Base-by-base conservation (phyloP, 768 basidiomycete genomes). In the Termitomyces sp. region DNA sequence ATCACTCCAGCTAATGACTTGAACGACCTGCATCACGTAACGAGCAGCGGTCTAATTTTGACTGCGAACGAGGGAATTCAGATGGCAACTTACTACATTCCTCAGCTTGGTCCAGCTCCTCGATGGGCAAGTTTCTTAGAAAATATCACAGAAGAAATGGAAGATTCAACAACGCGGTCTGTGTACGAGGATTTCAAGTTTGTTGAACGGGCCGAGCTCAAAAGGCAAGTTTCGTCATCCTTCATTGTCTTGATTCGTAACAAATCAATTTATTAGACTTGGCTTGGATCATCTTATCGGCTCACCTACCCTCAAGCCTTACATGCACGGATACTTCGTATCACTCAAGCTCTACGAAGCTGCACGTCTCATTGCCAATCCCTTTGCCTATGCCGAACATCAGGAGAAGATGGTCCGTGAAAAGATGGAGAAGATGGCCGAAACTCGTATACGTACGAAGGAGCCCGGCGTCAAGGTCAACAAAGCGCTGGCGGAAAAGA, bases 311-410 rank as follows among this genome's bases (percentile, higher is more conserved):
- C 90, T 98, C 79, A 96, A 96, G 72, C 97, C 97, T 4, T 99
- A 98, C 74, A 98, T 99, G 96, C 97, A 99, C 72, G 97, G 97
- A 44, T 98, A 95, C 83, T 98, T 99, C 77, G 73, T 98, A 61
- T 92, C 94, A 5, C 86, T 98, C 73, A 92, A 94, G 66, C 83
- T 98, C 6, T 98, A 98, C 76, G 92, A 95, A 65, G 89, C 95
- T 52, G 97, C 97, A 2, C 87, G 95, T 33, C 82, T 96, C 62
- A 94, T 98, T 63, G 88, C 94, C 57, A 98, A 98, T 75, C 97
- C 97, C 2, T 95, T 93, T 69, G 93, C 88, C 10, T 98, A 98
- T 70, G 87, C 86, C 42, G 97, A 99, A 67, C 87, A 98, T 71
- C 88, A 94, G 61, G 94, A 96, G 71, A 88, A 87, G 66, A 74